Evolutionary conservation across 2,329 filamentous ascomycete genomes (phyloP).

Genomic region (Sphaerostilbella broomeana): DNA sequence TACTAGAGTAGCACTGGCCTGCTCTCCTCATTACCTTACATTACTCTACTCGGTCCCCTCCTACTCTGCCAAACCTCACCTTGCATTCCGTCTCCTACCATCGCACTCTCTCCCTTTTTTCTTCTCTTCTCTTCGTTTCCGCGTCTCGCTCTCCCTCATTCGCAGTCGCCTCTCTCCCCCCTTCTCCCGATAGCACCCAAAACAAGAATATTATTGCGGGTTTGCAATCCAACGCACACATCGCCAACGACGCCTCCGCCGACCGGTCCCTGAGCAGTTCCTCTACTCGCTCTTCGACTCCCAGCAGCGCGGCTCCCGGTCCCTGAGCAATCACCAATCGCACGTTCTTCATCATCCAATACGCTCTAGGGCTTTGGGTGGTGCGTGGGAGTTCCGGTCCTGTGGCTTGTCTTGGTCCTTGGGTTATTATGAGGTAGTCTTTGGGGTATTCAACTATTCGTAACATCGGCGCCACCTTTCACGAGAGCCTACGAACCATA

Average conservation of each 20-base stretch:
- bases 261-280: slow-evolving; percentile 3
- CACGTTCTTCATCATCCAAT: not conserved
- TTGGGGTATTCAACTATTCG: slow-evolving; percentile 13
- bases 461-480: slow-evolving; percentile 6
- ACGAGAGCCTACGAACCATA: slow-evolving; percentile 11
- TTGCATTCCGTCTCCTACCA: slow-evolving; percentile 10
- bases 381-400: slow-evolving; percentile 6
- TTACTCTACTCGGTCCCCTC: slow-evolving; percentile 13
- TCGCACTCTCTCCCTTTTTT: slow-evolving; percentile 20
- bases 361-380: slow-evolving; percentile 4
- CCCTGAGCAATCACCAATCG: slow-evolving; percentile 3
- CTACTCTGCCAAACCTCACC: slow-evolving; percentile 13
- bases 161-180: slow-evolving; percentile 13
- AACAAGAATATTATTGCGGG: slow-evolving; percentile 14
- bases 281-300: slow-evolving; percentile 1
- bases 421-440: slow-evolving; percentile 15
- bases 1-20: not conserved
- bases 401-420: slow-evolving; percentile 7
- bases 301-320: not conserved
- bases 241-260: slow-evolving; percentile 7
- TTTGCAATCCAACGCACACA: slow-evolving; percentile 1
- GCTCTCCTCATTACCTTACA: slow-evolving; percentile 7
- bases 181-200: slow-evolving; percentile 13
- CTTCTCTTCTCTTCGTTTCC: slow-evolving; percentile 18
- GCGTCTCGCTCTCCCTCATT: slow-evolving; percentile 15